A percentile compares a stretch with the other conserved stretches of the same genome.
Conservation (phyloP, 2,329 filamentous ascomycete species). For the Rhexocercosporidium sp. region DNA sequence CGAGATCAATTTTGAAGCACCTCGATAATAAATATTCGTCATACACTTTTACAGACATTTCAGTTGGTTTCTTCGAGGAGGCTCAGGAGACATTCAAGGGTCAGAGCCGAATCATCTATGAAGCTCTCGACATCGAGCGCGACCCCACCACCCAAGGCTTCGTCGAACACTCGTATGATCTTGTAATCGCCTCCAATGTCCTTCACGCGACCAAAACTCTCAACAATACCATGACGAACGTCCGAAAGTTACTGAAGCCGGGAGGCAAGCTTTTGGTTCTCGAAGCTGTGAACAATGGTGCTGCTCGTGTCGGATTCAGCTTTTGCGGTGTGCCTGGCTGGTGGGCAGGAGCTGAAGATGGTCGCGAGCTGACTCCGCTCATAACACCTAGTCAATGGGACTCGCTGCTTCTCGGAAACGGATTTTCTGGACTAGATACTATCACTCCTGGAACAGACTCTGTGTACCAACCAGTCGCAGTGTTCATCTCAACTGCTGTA, state of each 20-base stretch:
- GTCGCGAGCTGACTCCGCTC: neutral
- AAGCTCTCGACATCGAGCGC: constrained; percentile 36
- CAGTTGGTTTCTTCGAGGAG: constrained; percentile 47
- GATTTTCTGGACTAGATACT: constrained; percentile 21
- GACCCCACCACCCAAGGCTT: constrained; percentile 31
- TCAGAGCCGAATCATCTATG: constrained; percentile 33
- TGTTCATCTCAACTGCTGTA: constrained; percentile 10
- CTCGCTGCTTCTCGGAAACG: constrained; percentile 1
- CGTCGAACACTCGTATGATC: constrained; percentile 21
- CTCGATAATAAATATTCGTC: constrained; percentile 43
- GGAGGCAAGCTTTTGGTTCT: constrained; percentile 39
- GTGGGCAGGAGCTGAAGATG: constrained; percentile 43
- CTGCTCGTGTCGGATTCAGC: constrained; percentile 37
- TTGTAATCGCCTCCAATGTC: constrained; percentile 30
- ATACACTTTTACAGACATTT: constrained; percentile 55
- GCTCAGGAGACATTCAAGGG: constrained; percentile 39
- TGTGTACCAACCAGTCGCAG: constrained; percentile 27
- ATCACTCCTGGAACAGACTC: constrained; percentile 12
- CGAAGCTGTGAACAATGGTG: constrained; percentile 36
- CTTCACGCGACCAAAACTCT: constrained; percentile 37
- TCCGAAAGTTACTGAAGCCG: constrained; percentile 40
- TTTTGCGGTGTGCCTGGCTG: constrained; percentile 42
- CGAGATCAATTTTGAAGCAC: constrained; percentile 43
- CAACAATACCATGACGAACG: constrained; percentile 36
- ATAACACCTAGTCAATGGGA: constrained; percentile 16